phyloP scores from a whole-genome alignment of 2,329 filamentous ascomycete species.

The Salinomyces thailandicus region DNA sequence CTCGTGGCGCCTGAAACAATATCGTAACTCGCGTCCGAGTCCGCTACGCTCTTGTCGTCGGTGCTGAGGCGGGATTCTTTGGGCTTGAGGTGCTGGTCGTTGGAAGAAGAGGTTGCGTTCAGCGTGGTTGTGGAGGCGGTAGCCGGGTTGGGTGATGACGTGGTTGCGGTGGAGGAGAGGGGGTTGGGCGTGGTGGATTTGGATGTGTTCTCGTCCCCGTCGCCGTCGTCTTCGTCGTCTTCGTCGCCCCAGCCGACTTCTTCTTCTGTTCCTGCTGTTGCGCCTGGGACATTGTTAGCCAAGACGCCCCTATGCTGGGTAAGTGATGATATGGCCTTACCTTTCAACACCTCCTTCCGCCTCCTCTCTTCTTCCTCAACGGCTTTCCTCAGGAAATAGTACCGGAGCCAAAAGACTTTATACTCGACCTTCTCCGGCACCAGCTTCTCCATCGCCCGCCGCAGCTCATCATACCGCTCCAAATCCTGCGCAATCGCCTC shows the following conservation, averaged over 20 bases:
- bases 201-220: no score
- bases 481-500: conserved; percentile 71
- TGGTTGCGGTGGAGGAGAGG: no score
- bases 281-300: conserved; percentile 37
- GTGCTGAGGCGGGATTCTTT: conserved; percentile 60
- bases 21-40: conserved; percentile 94
- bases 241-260: conserved; percentile 63
- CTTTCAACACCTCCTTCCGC: conserved; percentile 80
- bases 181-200: conserved; percentile 19
- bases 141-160: conserved; percentile 6
- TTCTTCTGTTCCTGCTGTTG: conserved; percentile 62
- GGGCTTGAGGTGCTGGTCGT: conserved; percentile 43
- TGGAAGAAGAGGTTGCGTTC: conserved; percentile 9
- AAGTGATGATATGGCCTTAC: conserved; percentile 49
- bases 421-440: conserved; percentile 93
- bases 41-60: conserved; percentile 71
- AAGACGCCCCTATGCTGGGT: background rate
- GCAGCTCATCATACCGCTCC: conserved; percentile 74
- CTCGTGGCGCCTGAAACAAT: conserved; percentile 68
- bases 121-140: conserved; percentile 15
- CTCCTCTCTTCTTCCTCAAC: conserved; percentile 88
- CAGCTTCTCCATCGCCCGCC: conserved; percentile 83
- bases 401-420: conserved; percentile 80
- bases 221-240: conserved; percentile 56
- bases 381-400: conserved; percentile 88